Percentiles rank a stretch among this genome's conserved stretches.
Evolutionary conservation across 345 rosid species (phyloP).

Genomic region (Passiflora organensis): DNA sequence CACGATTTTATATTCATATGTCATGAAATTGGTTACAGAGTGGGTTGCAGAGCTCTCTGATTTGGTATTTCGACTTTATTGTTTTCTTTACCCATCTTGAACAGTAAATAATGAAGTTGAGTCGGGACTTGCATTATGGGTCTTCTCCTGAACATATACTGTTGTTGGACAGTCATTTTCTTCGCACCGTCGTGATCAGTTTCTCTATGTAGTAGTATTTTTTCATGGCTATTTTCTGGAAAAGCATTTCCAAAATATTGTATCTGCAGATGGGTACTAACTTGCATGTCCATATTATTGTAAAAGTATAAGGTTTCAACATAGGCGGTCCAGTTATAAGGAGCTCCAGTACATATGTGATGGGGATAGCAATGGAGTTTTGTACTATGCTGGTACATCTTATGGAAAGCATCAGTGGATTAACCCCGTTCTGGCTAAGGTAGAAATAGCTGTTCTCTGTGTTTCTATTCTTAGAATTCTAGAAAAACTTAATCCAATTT

Average conservation of each 20-base stretch:
- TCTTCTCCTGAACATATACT: neutral
- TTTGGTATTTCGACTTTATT: neutral
- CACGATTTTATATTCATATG: neutral
- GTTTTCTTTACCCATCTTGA: neutral
- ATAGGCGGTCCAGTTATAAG: constrained; percentile 84
- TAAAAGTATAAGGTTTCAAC: constrained; percentile 60
- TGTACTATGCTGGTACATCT: constrained; percentile 82
- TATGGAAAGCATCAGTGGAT: constrained; percentile 95
- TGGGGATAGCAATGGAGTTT: constrained; percentile 97
- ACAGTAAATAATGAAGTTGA: neutral
- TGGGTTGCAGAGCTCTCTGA: neutral
- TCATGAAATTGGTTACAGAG: neutral
- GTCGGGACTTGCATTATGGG: neutral
- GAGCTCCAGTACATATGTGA: constrained; percentile 94
- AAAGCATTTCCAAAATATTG: neutral
- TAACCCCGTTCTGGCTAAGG: constrained; percentile 90
- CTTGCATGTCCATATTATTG: constrained; percentile 12
- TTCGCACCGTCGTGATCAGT: no score
- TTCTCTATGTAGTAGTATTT: neutral
- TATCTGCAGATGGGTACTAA: neutral
- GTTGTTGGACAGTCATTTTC: neutral
- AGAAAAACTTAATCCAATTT: constrained; percentile 4
- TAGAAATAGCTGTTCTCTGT: constrained; percentile 14
- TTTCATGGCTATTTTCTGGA: neutral
- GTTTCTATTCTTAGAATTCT: neutral